phyloP scores from a whole-genome alignment of 306 rosid species.

The Vigna unguiculata region DNA sequence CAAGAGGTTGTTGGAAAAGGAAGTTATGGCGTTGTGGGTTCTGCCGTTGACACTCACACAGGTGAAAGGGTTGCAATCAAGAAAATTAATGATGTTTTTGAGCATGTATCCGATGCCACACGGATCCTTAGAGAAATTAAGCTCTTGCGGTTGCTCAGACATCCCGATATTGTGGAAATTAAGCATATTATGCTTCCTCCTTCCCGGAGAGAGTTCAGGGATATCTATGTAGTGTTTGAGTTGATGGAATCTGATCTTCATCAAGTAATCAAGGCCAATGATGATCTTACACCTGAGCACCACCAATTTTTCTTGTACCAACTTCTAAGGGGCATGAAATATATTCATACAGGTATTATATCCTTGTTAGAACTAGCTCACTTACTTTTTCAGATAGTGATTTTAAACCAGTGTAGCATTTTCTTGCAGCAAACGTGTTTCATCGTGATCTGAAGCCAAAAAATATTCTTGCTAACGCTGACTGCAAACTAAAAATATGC shows the following conservation, averaged over 20 bases:
- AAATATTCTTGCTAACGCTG: conserved; percentile 97
- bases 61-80: conserved; percentile 56
- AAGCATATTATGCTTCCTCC: conserved; percentile 64
- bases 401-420: conserved; percentile 4
- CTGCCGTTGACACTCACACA: conserved; percentile 48
- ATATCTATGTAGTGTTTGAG: conserved; percentile 60
- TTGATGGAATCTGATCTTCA: conserved; percentile 66
- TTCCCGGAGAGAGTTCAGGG: conserved; percentile 53
- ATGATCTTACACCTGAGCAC: conserved; percentile 57
- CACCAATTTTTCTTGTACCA: conserved; percentile 89
- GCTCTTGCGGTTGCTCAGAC: conserved; percentile 53
- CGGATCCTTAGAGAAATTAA: conserved; percentile 56
- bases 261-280: conserved; percentile 59
- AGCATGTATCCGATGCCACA: conserved; percentile 61
- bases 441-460: conserved; percentile 99
- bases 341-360: conserved; percentile 90
- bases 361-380: conserved; percentile 24
- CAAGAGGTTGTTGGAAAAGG: conserved; percentile 59
- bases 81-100: conserved; percentile 57
- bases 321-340: conserved; percentile 93
- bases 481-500: conserved; percentile 95
- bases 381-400: conserved; percentile 13
- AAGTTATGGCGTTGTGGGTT: conserved; percentile 58
- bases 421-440: conserved; percentile 87
- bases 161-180: conserved; percentile 59